phyloP scores from a whole-genome alignment of 192 early-diverging fungal genomes.

The Bifiguratus adelaidae region DNA sequence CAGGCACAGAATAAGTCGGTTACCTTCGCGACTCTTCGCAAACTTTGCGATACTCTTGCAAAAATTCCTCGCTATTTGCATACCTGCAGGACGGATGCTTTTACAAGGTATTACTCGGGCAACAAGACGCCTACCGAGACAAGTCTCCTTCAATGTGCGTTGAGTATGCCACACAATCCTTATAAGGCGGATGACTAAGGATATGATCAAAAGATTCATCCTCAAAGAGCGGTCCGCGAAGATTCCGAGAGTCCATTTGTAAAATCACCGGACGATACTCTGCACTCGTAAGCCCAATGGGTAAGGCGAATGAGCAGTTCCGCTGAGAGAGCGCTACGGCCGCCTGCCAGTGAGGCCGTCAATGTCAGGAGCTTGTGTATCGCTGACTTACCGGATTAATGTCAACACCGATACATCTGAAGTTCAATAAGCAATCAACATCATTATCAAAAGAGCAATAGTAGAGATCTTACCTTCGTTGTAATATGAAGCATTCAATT shows the following conservation, averaged over 20 bases:
- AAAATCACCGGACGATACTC: constrained; percentile 75
- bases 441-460: too few relatives aligned
- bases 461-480: constrained; percentile 58
- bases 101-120: too few relatives aligned
- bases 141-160: constrained; percentile 83
- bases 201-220: constrained; percentile 76
- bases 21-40: constrained; percentile 59
- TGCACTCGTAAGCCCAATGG: constrained; percentile 52
- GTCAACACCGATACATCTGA: constrained; percentile 68
- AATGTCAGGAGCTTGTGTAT: not conserved
- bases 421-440: not conserved
- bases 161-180: constrained; percentile 83
- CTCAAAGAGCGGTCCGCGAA: constrained; percentile 55
- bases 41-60: constrained; percentile 63
- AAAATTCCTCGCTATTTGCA: constrained; percentile 65
- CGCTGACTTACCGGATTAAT: constrained; percentile 63
- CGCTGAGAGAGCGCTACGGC: constrained; percentile 75
- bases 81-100: too few relatives aligned
- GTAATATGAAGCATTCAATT: constrained; percentile 76
- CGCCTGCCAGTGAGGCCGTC: too few relatives aligned
- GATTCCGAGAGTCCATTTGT: constrained; percentile 67
- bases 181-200: constrained; percentile 90
- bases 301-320: constrained; percentile 77
- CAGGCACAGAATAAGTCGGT: not conserved
- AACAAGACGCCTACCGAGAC: constrained; percentile 34